Evolutionary conservation across 164 flowering plant genomes (phyloP), one percentile per base, ranked within the genome.

Genomic region (Liriodendron chinense): DNA sequence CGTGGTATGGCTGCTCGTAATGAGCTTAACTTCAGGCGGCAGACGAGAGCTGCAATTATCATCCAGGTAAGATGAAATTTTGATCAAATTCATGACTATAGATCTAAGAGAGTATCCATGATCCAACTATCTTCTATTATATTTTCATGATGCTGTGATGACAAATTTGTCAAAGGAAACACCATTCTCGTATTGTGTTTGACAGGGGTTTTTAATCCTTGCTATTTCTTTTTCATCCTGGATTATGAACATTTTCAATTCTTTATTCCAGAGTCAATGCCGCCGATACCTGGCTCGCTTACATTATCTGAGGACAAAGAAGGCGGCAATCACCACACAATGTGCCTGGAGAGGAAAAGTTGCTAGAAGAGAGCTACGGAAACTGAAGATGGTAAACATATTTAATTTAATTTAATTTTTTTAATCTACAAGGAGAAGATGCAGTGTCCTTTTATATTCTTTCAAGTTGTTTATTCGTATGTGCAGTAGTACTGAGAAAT

Each of bases 321-420:
- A 90, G 82, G 98, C 97, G n/a, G 85, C 94, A 70, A 84, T 94
- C 65, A 80, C 85, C 47, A 91, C 94, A 70, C 99, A 96, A 73
- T 91, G 94, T 92, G 96, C 96, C 12, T 96, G 98, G 98, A 89
- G 99, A 84, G 96, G 88, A 75, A 91, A 49, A 83, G 90, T 87
- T 82, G 99, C 98, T 76, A 90, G 96, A 65, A 84, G 47, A 77
- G 98, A 96, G 82, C 83, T 96, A 82, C 90, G 92, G 71, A 89
- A 90, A 71, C 96, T 96, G 76, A 96, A 94, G 86, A 91, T 91
- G 99, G 99, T 96, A 70, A 86, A 50, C 22, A 34, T 61, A 53
- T 53, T 53, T 53, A 34, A 34, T 34, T 53, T 53, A 34, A 34
- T 34, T 34, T 34, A 34, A 34, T 34, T 34, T 34, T 34, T 34